Evolutionary conservation across 306 rosid species (phyloP).

Genomic region (Astragalus membranaceus): DNA sequence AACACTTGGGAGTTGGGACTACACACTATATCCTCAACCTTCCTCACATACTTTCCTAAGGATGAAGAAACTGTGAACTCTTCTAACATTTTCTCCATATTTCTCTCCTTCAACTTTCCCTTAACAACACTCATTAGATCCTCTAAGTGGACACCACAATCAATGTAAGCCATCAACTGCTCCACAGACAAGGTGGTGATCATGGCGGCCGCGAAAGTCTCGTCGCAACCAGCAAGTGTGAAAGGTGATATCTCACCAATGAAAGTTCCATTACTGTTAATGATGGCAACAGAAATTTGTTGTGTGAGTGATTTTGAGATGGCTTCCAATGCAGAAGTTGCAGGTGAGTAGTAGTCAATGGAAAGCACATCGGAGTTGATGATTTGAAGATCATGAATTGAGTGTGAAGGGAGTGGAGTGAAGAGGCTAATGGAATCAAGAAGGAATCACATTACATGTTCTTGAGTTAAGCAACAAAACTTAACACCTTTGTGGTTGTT

Average conservation of each 20-base stretch:
- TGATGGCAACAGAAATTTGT: slow-evolving; percentile 80
- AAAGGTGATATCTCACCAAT: slow-evolving; percentile 91
- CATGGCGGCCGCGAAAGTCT: slow-evolving; percentile 69
- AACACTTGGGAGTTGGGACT: slow-evolving; percentile 87
- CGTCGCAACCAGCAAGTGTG: slow-evolving; percentile 75
- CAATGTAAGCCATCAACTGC: slow-evolving; percentile 91
- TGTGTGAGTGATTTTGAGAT: slow-evolving; percentile 51
- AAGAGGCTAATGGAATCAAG: slow-evolving; percentile 75
- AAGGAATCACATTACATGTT: slow-evolving; percentile 72
- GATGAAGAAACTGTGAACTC: slow-evolving; percentile 43
- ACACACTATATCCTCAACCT: slow-evolving; percentile 85
- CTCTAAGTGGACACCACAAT: slow-evolving; percentile 81
- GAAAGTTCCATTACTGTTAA: slow-evolving; percentile 54
- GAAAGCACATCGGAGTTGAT: slow-evolving; percentile 50
- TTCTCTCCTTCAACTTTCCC: slow-evolving; percentile 58
- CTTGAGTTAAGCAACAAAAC: slow-evolving; percentile 86
- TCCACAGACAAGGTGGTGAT: slow-evolving; percentile 67
- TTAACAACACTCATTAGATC: slow-evolving; percentile 61
- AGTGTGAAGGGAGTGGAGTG: slow-evolving; percentile 59
- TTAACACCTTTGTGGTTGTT: slow-evolving; percentile 51
- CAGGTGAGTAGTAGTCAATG: slow-evolving; percentile 72
- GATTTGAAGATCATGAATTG: slow-evolving; percentile 60
- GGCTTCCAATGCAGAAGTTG: slow-evolving; percentile 49
- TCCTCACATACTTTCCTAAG: slow-evolving; percentile 76
- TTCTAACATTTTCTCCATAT: slow-evolving; percentile 52